Base-by-base conservation (phyloP, 495 filamentous ascomycete genomes). In the Ramalina intermedia region DNA sequence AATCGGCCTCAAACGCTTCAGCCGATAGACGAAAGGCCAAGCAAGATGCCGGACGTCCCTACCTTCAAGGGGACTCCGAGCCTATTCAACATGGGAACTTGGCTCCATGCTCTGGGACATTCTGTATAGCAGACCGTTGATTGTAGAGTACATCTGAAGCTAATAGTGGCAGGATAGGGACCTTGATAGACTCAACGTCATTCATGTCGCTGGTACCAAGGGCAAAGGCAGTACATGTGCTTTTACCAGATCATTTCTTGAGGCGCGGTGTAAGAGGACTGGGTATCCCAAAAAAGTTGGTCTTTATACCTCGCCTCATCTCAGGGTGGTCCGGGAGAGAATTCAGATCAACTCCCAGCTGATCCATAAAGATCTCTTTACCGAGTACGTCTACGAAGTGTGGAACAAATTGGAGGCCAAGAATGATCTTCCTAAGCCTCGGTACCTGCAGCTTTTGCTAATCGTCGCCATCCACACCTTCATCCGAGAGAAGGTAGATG, bases 381-480 rank as follows among this genome's bases (percentile, higher is more conserved):
- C 76, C 4, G 55, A 54, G 38, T 81, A 84, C 51, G 76, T 87
- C 57, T 82, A 76, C 54, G 72, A 83, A 37, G 68, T 85, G 0
- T 85, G 79, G 79, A 76, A 80, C 20, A 59, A 64, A 3, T 57
- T 84, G 4, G 20, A 44, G 18, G 4, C 42, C 17, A 24, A 6
- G 4, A 6, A 51, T 2, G 18, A 27, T 21, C 6, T 44, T 11
- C 24, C 42, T 14, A 44, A 44, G 26, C 81, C 81, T 4, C 73
- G 75, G 24, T 83, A 74, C 48, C 72, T 81, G 43, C 74, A 76
- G 47, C 51, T 69, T n/a, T 49, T 94, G 29, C 84, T 84, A 0
- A 66, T 94, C 2, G 70, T 90, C 65, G 81, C 80, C 39, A 81
- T 84, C 52, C 82, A 93, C 53, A 71, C 81, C 1, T 94, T 84